Evolutionary conservation across 805 yeast species (phyloP).

Genomic region (Ogataea corticis): DNA sequence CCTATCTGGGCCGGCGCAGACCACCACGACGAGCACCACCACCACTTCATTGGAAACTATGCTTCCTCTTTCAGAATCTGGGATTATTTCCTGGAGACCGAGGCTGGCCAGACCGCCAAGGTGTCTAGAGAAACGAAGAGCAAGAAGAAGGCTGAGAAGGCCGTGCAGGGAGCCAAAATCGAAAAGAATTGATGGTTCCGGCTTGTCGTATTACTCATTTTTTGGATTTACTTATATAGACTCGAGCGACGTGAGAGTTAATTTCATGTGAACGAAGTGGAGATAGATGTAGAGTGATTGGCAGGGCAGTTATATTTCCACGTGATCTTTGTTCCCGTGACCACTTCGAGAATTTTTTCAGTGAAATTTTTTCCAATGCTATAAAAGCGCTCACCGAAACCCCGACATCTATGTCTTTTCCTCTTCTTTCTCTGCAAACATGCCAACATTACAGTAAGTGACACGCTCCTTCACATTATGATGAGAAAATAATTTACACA

Average conservation of each 20-base stretch:
- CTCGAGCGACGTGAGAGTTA: too few species aligned
- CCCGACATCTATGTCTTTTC: not conserved
- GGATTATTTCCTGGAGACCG: conserved; percentile 88
- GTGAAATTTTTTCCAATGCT: not conserved
- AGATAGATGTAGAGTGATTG: too few species aligned
- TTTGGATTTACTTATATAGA: too few species aligned
- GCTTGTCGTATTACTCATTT: too few species aligned
- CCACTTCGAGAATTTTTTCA: not conserved
- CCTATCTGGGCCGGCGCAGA: conserved; percentile 99
- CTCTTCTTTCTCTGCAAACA: not conserved
- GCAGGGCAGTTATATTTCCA: too few species aligned
- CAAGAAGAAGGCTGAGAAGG: conserved; percentile 55
- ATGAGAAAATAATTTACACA: conserved; percentile 50
- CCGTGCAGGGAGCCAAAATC: conserved; percentile 17
- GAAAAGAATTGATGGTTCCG: too few species aligned
- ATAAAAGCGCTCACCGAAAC: not conserved
- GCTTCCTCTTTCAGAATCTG: conserved; percentile 96
- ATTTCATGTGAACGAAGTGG: too few species aligned
- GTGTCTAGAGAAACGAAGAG: conserved; percentile 66
- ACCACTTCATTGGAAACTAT: conserved; percentile 92
- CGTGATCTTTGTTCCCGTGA: too few species aligned
- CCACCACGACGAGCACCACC: conserved; percentile 97
- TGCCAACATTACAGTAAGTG: too few species aligned
- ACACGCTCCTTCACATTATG: conserved; percentile 22
- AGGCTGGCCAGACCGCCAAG: conserved; percentile 82